These are phyloP conservation scores for Arthonia radiata DNA, from an alignment of 495 filamentous ascomycete species.

Conservation along the genomic window DNA sequence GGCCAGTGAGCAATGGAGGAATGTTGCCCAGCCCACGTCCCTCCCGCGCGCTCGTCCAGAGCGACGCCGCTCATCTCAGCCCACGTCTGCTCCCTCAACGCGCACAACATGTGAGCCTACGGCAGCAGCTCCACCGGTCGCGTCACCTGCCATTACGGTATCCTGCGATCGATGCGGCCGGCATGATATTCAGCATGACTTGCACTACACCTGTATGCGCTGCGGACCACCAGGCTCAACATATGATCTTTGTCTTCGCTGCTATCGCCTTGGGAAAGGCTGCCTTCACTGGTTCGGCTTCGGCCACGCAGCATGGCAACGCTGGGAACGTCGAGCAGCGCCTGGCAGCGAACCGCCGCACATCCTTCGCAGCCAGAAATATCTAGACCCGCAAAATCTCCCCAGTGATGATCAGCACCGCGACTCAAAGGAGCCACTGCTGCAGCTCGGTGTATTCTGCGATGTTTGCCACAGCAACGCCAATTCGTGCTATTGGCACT, in stretches of 20 bases:
- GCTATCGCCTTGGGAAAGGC: slow-evolving; percentile 47
- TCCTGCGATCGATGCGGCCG: slow-evolving; percentile 42
- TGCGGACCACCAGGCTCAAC: slow-evolving; percentile 31
- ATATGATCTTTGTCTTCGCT: slow-evolving; percentile 35
- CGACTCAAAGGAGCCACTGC: slow-evolving; percentile 7
- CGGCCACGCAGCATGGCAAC: slow-evolving; percentile 30
- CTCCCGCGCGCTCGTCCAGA: slow-evolving; percentile 6
- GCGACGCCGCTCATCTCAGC: slow-evolving; percentile 9
- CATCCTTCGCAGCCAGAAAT: slow-evolving; percentile 39
- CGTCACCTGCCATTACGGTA: too few relatives aligned
- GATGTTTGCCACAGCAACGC: slow-evolving; percentile 41
- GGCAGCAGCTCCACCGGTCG: neutral
- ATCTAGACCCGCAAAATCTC: slow-evolving; percentile 18
- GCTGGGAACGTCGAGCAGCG: slow-evolving; percentile 24
- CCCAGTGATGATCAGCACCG: slow-evolving; percentile 15
- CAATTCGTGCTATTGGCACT: slow-evolving; percentile 66
- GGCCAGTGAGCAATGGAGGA: too few relatives aligned
- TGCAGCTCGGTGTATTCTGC: slow-evolving; percentile 71
- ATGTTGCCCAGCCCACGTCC: slow-evolving; percentile 3
- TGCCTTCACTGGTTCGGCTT: slow-evolving; percentile 66
- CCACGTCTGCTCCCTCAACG: slow-evolving; percentile 5
- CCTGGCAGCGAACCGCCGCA: slow-evolving; percentile 30
- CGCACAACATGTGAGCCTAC: neutral
- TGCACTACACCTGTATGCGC: slow-evolving; percentile 66
- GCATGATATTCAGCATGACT: slow-evolving; percentile 46